Conservation (phyloP, 306 rosid genomes). For the Mucuna pruriens region DNA sequence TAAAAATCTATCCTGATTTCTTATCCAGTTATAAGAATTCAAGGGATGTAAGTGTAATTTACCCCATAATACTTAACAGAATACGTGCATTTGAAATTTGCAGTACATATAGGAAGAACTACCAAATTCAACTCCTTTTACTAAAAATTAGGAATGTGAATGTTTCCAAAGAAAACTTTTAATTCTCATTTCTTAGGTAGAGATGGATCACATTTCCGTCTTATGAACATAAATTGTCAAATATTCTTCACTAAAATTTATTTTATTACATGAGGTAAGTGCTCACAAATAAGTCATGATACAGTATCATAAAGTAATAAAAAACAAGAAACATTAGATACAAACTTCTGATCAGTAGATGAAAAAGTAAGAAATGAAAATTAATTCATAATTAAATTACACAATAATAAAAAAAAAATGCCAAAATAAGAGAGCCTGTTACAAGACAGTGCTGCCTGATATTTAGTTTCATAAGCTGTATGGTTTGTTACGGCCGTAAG, state of each 20-base stretch:
- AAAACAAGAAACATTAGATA: slow-evolving; percentile 15
- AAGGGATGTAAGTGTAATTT: too few species aligned
- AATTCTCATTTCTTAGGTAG: not conserved
- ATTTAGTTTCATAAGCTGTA: not conserved
- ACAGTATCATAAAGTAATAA: slow-evolving; percentile 14
- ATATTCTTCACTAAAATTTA: not conserved
- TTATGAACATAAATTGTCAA: not conserved
- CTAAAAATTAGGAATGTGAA: not conserved
- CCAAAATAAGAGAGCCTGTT: slow-evolving; percentile 32
- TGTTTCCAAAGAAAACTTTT: not conserved
- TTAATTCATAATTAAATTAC: slow-evolving; percentile 38
- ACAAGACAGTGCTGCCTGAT: slow-evolving; percentile 31
- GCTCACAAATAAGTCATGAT: slow-evolving; percentile 15
- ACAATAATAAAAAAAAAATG: slow-evolving; percentile 5
- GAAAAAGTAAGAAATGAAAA: slow-evolving; percentile 25
- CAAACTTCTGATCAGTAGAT: slow-evolving; percentile 31
- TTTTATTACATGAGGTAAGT: slow-evolving; percentile 23
- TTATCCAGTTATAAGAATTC: too few species aligned
- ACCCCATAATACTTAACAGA: too few species aligned
- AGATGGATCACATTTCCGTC: not conserved
- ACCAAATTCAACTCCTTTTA: not conserved
- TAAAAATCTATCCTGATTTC: too few species aligned
- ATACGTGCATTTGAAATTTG: not conserved
- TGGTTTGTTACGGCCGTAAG: not conserved
- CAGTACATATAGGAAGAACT: not conserved